Evolutionary conservation across 2,329 filamentous ascomycete genomes (phyloP).

Genomic region (Colletotrichum shisoi): DNA sequence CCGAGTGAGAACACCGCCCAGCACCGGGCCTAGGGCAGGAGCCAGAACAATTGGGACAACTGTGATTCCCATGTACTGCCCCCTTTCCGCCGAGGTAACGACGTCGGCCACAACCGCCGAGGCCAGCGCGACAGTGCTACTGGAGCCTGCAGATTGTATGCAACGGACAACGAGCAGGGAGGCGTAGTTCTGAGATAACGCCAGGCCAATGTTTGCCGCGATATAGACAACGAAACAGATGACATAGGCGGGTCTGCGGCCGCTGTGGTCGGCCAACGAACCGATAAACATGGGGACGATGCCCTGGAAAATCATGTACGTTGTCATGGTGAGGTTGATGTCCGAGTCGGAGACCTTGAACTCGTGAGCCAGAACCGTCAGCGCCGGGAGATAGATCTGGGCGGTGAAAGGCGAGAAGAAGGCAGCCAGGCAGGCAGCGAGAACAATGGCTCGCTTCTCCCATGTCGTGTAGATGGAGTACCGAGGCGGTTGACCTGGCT

Average conservation of each 20-base stretch:
- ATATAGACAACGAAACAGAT: conserved; percentile 48
- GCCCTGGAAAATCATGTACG: conserved; percentile 68
- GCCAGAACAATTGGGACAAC: conserved; percentile 55
- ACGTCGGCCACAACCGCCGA: conserved; percentile 71
- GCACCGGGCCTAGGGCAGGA: conserved; percentile 53
- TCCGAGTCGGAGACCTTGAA: conserved; percentile 53
- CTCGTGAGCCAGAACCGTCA: conserved; percentile 58
- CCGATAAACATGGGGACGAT: conserved; percentile 62
- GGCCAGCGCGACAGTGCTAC: conserved; percentile 68
- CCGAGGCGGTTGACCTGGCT: conserved; percentile 35
- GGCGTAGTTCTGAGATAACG: conserved; percentile 58
- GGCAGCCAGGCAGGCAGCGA: conserved; percentile 50
- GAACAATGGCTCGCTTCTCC: conserved; percentile 54
- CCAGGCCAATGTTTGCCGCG: conserved; percentile 56
- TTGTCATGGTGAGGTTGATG: conserved; percentile 62
- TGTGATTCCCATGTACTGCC: conserved; percentile 52
- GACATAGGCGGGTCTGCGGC: conserved; percentile 51
- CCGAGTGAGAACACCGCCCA: conserved; percentile 52
- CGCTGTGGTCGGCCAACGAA: conserved; percentile 55
- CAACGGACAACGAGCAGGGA: conserved; percentile 67
- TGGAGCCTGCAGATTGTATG: conserved; percentile 61
- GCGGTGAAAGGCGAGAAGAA: conserved; percentile 58
- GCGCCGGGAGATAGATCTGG: conserved; percentile 64
- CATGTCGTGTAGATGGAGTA: conserved; percentile 53
- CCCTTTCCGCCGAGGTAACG: conserved; percentile 59